phyloP scores from a whole-genome alignment of 805 yeast species.

The Wickerhamiella dianesei region DNA sequence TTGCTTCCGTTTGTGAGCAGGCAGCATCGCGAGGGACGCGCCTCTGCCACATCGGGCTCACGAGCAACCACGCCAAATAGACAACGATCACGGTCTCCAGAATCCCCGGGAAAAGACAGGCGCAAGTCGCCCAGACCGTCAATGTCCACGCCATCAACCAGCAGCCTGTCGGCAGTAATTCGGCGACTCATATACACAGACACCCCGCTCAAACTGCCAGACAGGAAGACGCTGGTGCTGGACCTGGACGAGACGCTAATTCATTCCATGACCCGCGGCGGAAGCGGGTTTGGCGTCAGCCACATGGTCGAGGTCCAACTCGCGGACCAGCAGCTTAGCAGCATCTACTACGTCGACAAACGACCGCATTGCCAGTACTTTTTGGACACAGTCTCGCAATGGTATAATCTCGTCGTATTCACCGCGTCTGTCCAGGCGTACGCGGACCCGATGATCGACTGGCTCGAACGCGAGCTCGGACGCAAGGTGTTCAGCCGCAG shows the following conservation, averaged over 20 bases:
- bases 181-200: not conserved
- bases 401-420: conserved; percentile 84
- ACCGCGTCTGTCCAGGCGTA: conserved; percentile 92
- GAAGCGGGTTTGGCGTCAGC: conserved; percentile 29
- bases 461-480: conserved; percentile 53
- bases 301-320: conserved; percentile 69
- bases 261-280: conserved; percentile 67
- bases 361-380: conserved; percentile 86
- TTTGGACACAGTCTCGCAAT: conserved; percentile 57
- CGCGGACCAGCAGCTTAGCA: conserved; percentile 27
- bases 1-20: not conserved
- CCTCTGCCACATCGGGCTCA: not conserved
- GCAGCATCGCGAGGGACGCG: not conserved
- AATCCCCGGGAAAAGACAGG: not conserved
- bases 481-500: conserved; percentile 38
- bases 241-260: conserved; percentile 92
- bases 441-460: conserved; percentile 93
- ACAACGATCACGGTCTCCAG: not conserved
- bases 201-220: not conserved
- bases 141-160: not conserved
- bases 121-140: not conserved
- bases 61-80: not conserved
- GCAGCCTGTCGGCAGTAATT: not conserved
- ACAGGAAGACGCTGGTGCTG: conserved; percentile 58
- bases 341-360: conserved; percentile 76